Evolutionary conservation across 305 asterid genomes (phyloP).

Genomic region (Petunia hybrid): DNA sequence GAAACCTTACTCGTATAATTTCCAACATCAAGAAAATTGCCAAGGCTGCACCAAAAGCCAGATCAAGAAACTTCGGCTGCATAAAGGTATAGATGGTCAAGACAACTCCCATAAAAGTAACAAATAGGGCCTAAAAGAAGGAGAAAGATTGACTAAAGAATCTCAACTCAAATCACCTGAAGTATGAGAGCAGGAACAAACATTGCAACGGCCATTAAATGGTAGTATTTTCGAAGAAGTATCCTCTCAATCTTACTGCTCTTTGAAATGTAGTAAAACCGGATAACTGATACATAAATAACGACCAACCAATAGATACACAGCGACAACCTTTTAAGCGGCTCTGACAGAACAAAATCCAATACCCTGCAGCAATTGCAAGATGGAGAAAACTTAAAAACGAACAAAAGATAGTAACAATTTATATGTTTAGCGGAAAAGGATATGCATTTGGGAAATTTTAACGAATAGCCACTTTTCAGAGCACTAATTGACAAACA

Average conservation of each 20-base stretch:
- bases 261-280: constrained; percentile 82
- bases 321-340: constrained; percentile 71
- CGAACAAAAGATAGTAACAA: not conserved
- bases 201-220: constrained; percentile 89
- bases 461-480: too few relatives aligned
- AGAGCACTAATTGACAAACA: too few relatives aligned
- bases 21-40: constrained; percentile 85
- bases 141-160: constrained; percentile 19
- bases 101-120: constrained; percentile 30
- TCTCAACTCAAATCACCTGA: constrained; percentile 65
- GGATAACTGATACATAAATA: constrained; percentile 69
- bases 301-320: constrained; percentile 86
- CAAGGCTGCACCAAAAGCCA: constrained; percentile 97
- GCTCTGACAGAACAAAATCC: constrained; percentile 81
- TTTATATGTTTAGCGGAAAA: not conserved
- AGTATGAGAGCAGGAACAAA: constrained; percentile 94
- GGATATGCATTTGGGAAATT: not conserved
- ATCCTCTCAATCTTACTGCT: constrained; percentile 87
- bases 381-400: constrained; percentile 29
- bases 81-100: constrained; percentile 43
- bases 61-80: constrained; percentile 92
- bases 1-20: constrained; percentile 81
- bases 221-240: constrained; percentile 98
- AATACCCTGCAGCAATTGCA: constrained; percentile 64
- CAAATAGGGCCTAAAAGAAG: constrained; percentile 28